A percentile compares a stretch with the other conserved stretches of the same genome.
phyloP scores from a whole-genome alignment of 345 rosid species.

The Cochlearia excelsa region DNA sequence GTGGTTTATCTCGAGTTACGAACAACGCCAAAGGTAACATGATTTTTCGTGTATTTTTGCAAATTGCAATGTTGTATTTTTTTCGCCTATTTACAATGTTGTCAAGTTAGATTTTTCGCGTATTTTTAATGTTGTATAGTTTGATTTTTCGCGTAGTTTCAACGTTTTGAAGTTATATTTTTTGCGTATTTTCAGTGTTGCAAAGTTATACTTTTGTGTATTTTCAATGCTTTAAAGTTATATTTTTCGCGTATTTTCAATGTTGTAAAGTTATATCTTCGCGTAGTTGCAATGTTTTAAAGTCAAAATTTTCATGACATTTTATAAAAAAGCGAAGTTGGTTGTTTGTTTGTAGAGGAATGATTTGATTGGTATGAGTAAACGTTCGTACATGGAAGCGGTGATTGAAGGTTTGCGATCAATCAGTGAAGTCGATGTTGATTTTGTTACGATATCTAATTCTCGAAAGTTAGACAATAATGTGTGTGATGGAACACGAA shows the following conservation, averaged over 20 bases:
- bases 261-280: too few species aligned
- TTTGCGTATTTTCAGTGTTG: too few species aligned
- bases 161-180: too few species aligned
- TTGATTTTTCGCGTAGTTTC: not conserved
- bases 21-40: slow-evolving; percentile 89
- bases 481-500: slow-evolving; percentile 38
- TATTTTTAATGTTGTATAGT: not conserved
- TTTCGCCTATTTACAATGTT: not conserved
- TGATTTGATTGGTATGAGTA: slow-evolving; percentile 84
- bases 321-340: slow-evolving; percentile 6
- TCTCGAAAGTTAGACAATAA: slow-evolving; percentile 18
- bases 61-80: not conserved
- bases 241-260: too few species aligned
- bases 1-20: slow-evolving; percentile 84
- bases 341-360: slow-evolving; percentile 51
- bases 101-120: too few species aligned
- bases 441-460: slow-evolving; percentile 36
- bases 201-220: too few species aligned
- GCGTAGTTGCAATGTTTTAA: too few species aligned
- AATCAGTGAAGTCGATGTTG: slow-evolving; percentile 56
- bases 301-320: too few species aligned
- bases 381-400: slow-evolving; percentile 89
- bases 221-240: too few species aligned
- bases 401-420: slow-evolving; percentile 73
- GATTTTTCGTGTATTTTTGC: not conserved